Evolutionary conservation across 306 rosid species (phyloP).

Genomic region (Pachyrhizus erosus): DNA sequence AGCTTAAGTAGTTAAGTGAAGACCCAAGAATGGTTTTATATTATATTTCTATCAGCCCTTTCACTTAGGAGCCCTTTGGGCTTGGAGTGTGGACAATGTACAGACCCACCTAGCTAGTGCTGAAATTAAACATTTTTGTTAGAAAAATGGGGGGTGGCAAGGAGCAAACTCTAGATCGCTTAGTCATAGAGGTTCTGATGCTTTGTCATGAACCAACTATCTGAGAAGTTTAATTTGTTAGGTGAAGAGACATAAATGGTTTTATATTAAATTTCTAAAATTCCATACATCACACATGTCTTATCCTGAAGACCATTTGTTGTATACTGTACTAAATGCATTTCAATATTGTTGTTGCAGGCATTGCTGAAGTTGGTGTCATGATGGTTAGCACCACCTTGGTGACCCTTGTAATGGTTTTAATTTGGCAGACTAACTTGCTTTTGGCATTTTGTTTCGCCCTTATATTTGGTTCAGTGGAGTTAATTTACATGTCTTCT

Average conservation of each 20-base stretch:
- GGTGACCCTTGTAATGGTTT: constrained; percentile 92
- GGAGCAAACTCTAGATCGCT: neutral
- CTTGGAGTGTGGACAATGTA: neutral
- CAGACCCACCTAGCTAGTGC: neutral
- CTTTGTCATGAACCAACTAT: neutral
- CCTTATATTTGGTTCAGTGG: constrained; percentile 81
- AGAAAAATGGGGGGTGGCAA: neutral
- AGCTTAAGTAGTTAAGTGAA: neutral
- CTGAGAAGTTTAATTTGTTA: neutral
- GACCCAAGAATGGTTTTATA: neutral
- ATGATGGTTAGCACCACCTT: constrained; percentile 94
- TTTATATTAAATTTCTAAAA: neutral
- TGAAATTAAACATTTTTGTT: neutral
- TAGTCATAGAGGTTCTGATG: neutral
- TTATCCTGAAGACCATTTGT: neutral
- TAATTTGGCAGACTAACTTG: constrained; percentile 95
- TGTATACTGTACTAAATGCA: constrained; percentile 34
- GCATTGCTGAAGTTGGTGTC: constrained; percentile 99
- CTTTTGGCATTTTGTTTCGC: constrained; percentile 75
- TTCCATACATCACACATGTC: neutral
- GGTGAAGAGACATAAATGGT: neutral
- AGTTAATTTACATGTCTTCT: constrained; percentile 80
- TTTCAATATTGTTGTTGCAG: constrained; percentile 52
- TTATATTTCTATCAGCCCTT: neutral
- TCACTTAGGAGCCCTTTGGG: neutral